Conservation (phyloP, 139 green algal species). For the Gonium pectorale region DNA sequence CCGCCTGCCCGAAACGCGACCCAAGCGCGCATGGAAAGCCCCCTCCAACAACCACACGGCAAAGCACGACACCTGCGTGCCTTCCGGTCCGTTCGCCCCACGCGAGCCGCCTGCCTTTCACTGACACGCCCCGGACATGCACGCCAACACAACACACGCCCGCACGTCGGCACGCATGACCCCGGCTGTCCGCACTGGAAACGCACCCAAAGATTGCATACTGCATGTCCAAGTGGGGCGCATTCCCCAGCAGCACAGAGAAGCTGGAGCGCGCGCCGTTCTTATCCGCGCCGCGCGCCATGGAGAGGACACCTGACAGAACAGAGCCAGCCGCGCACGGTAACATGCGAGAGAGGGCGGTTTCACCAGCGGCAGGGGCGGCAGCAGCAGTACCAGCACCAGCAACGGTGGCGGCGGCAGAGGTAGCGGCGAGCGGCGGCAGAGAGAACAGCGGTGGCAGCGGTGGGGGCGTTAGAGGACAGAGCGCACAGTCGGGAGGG, state of each 20-base stretch:
- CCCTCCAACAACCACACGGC: no score
- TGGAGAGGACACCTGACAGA: conserved; percentile 78
- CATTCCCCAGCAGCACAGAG: conserved; percentile 84
- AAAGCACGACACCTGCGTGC: no score
- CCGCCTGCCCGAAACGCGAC: no score
- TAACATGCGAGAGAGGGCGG: not conserved
- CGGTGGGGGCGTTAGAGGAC: not conserved
- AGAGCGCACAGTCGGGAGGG: no score
- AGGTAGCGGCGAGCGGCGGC: not conserved
- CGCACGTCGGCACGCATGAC: no score
- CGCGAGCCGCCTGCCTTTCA: no score
- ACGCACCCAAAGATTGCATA: conserved; percentile 52
- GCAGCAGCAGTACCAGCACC: not conserved
- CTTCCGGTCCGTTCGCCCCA: no score
- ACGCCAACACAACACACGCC: no score
- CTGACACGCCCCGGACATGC: no score
- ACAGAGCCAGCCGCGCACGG: not conserved
- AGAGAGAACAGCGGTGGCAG: not conserved
- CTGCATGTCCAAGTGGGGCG: conserved; percentile 88
- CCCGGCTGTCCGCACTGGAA: no score
- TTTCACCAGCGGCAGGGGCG: not conserved
- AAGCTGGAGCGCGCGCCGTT: conserved; percentile 82
- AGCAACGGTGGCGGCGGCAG: not conserved
- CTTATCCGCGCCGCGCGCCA: conserved; percentile 79
- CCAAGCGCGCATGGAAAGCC: no score